These are phyloP conservation scores for Helianthus tuberosus DNA, from an alignment of 129 eudicot species.

Conservation along the genomic window DNA sequence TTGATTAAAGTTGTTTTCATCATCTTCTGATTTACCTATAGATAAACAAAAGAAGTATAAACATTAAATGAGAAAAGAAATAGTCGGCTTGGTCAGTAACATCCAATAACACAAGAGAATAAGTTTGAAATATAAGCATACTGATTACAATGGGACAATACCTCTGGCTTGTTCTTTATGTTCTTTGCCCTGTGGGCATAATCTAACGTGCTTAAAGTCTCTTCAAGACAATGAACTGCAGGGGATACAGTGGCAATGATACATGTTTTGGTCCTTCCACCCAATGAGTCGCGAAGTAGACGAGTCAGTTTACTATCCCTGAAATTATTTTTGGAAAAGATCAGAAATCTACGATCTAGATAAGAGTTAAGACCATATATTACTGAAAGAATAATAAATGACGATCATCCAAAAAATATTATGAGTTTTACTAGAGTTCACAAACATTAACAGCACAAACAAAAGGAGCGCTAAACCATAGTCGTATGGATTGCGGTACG, in stretches of 20 bases:
- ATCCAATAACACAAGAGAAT: background rate
- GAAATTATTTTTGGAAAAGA: constrained; percentile 13
- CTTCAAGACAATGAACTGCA: constrained; percentile 96
- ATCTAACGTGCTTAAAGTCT: constrained; percentile 93
- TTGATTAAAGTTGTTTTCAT: constrained; percentile 94
- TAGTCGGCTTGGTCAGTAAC: background rate
- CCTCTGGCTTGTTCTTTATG: constrained; percentile 95
- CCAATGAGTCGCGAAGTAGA: constrained; percentile 91
- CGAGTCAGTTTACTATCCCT: constrained; percentile 99
- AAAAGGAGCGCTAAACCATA: background rate
- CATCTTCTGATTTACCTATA: constrained; percentile 95
- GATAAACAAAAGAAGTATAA: background rate
- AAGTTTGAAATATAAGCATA: background rate
- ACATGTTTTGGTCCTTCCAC: constrained; percentile 98
- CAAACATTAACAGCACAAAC: background rate
- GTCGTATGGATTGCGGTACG: no score
- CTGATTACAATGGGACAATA: constrained; percentile 20
- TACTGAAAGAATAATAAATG: background rate
- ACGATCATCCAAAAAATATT: background rate
- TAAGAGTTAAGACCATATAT: background rate
- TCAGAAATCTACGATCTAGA: constrained; percentile 3
- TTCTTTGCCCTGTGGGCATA: constrained; percentile 97
- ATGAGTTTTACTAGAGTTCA: background rate
- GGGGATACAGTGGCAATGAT: constrained; percentile 98
- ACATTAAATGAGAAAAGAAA: background rate